Conservation (phyloP, 495 filamentous ascomycete genomes). For the Neurospora sublineolata region DNA sequence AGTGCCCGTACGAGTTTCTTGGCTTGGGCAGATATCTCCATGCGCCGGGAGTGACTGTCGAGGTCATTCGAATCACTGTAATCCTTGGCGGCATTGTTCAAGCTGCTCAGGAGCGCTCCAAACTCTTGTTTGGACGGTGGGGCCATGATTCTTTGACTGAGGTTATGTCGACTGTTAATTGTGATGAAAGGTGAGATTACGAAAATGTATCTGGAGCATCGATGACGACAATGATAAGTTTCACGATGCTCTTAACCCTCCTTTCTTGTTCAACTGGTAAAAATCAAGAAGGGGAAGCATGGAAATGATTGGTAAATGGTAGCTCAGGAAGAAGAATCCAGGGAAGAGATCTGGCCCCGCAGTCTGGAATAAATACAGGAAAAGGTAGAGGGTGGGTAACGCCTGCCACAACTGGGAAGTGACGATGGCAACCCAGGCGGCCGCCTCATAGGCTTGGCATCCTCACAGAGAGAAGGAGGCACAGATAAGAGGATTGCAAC, state of each 20-base stretch:
- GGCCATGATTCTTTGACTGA: not conserved
- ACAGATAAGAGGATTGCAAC: not conserved
- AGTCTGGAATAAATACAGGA: too few relatives aligned
- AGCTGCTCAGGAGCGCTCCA: not conserved
- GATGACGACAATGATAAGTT: not conserved
- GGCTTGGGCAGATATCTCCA: slow-evolving; percentile 7
- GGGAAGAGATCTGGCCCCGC: too few relatives aligned
- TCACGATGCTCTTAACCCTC: not conserved
- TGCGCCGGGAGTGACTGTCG: slow-evolving; percentile 5
- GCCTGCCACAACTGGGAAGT: not conserved
- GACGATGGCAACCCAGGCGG: not conserved
- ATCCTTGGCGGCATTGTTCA: slow-evolving; percentile 2
- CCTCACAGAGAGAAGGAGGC: not conserved
- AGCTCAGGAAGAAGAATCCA: too few relatives aligned
- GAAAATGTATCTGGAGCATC: not conserved
- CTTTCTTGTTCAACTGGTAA: not conserved
- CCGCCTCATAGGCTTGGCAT: not conserved
- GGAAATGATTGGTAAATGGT: too few relatives aligned
- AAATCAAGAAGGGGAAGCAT: too few relatives aligned
- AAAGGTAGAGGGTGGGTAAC: too few relatives aligned
- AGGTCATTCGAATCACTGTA: slow-evolving; percentile 8
- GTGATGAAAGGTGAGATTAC: not conserved
- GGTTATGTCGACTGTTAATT: not conserved
- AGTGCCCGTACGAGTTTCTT: slow-evolving; percentile 7
- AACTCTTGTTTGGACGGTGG: not conserved